These are phyloP conservation scores for Prunus mume DNA, from an alignment of 306 rosid species.

Conservation along the genomic window DNA sequence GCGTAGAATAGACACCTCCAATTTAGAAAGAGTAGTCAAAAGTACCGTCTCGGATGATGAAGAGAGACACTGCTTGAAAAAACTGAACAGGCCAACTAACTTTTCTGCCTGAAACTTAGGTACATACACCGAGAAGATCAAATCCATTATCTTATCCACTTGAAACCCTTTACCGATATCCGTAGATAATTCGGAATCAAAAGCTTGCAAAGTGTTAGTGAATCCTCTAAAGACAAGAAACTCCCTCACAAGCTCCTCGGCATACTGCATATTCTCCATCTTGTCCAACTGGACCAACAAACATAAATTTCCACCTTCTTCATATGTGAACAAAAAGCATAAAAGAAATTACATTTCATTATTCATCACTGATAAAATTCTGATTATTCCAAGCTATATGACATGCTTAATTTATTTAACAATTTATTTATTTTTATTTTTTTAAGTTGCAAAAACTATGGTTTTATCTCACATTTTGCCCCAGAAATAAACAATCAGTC, in stretches of 20 bases:
- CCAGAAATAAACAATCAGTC: not conserved
- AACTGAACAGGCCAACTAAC: slow-evolving; percentile 55
- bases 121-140: slow-evolving; percentile 68
- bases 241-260: slow-evolving; percentile 91
- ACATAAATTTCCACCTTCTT: not conserved
- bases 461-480: not conserved
- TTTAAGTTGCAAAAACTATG: not conserved
- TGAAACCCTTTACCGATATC: slow-evolving; percentile 76
- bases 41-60: slow-evolving; percentile 52
- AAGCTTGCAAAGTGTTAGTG: slow-evolving; percentile 74
- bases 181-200: slow-evolving; percentile 66
- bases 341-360: not conserved
- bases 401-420: not conserved
- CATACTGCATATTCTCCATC: slow-evolving; percentile 89
- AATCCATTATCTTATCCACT: slow-evolving; percentile 77
- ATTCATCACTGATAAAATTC: not conserved
- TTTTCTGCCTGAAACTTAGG: slow-evolving; percentile 74
- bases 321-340: not conserved
- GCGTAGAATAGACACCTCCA: slow-evolving; percentile 72
- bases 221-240: slow-evolving; percentile 89
- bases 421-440: no score
- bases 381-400: no score
- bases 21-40: slow-evolving; percentile 44
- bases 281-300: slow-evolving; percentile 9
- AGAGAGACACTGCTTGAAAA: slow-evolving; percentile 81